These are phyloP conservation scores for Umbellularia californica DNA, from an alignment of 164 flowering plant species.

Conservation along the genomic window DNA sequence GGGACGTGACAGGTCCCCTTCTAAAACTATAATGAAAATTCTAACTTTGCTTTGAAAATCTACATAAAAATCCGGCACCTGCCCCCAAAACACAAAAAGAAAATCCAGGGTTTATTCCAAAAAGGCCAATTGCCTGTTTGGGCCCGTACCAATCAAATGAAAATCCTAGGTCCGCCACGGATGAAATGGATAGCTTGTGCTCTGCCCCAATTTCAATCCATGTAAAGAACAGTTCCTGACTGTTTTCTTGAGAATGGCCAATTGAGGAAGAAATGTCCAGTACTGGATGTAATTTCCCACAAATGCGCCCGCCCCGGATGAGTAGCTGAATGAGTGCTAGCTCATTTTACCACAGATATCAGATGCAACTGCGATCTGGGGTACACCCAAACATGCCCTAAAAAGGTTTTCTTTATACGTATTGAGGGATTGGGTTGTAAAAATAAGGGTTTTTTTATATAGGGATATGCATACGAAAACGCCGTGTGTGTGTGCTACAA, in stretches of 20 bases:
- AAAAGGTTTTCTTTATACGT: background rate
- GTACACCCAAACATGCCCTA: background rate
- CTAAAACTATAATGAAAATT: too few species aligned
- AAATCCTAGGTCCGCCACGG: too few species aligned
- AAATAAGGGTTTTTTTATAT: too few species aligned
- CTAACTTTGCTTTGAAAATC: too few species aligned
- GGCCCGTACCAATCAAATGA: too few species aligned
- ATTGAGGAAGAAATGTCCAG: background rate
- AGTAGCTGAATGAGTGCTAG: background rate
- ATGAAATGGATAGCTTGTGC: background rate
- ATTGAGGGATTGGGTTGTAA: background rate
- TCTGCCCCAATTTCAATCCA: background rate
- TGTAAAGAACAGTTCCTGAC: background rate
- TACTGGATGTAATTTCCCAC: background rate
- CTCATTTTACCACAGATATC: background rate
- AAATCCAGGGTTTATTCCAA: too few species aligned
- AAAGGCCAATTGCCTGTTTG: too few species aligned
- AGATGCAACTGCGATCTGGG: background rate
- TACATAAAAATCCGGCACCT: too few species aligned
- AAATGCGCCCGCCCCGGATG: background rate
- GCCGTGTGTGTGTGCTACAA: too few species aligned
- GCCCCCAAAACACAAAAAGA: too few species aligned
- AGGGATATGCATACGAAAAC: too few species aligned
- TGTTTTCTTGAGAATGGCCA: background rate
- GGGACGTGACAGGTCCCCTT: too few species aligned